A percentile compares a stretch with the other conserved stretches of the same genome.
These are phyloP conservation scores for Solanum paucissectum DNA, from an alignment of 257 asterid genomes.

Conservation along the genomic window DNA sequence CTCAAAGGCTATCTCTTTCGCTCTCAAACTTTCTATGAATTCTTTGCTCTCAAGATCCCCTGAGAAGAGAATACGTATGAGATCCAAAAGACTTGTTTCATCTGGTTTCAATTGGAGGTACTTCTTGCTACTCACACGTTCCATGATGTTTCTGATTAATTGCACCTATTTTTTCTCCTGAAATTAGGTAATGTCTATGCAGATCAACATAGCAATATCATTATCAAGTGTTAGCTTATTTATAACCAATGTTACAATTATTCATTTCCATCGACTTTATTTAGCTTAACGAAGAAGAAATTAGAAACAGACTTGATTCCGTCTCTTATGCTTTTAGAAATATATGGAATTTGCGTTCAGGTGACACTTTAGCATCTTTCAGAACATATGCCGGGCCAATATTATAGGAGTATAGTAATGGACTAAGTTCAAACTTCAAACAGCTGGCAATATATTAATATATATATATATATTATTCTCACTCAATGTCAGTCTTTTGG, in stretches of 20 bases:
- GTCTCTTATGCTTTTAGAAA: neutral
- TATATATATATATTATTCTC: neutral
- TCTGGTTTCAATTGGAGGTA: neutral
- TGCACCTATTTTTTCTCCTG: neutral
- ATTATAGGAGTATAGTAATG: neutral
- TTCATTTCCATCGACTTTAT: neutral
- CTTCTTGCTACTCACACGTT: neutral
- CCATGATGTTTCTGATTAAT: neutral
- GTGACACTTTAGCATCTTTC: neutral
- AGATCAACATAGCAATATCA: neutral
- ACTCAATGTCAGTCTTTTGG: neutral
- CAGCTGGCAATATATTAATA: neutral
- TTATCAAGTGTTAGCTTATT: neutral
- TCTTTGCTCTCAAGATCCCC: neutral
- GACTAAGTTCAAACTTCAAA: neutral
- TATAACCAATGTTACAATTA: neutral
- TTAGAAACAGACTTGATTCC: neutral
- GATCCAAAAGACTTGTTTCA: constrained; percentile 2
- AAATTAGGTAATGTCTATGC: neutral
- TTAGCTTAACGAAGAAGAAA: neutral
- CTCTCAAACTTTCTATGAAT: constrained; percentile 8
- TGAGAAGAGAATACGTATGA: neutral
- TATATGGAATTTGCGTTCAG: neutral
- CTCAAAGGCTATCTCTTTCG: constrained; percentile 3
- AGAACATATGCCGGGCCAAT: neutral